Percentiles rank a stretch among this genome's conserved stretches.
phyloP scores from a whole-genome alignment of 768 basidiomycete species.

The Rhizopogon roseolus region DNA sequence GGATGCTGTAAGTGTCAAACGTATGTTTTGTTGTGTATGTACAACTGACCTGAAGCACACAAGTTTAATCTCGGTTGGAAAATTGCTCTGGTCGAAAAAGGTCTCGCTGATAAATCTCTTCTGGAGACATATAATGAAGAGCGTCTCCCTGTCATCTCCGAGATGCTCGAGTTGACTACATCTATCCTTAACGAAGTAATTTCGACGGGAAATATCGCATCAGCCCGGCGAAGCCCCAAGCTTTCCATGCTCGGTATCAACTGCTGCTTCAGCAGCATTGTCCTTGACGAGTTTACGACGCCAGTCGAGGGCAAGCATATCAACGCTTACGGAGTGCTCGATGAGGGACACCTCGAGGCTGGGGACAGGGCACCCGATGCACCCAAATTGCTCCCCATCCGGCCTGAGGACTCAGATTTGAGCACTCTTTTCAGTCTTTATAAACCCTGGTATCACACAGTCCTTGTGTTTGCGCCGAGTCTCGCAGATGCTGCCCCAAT shows the following conservation, averaged over 20 bases:
- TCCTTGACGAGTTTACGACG: constrained; percentile 29
- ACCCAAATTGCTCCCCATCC: constrained; percentile 20
- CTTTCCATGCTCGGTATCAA: constrained; percentile 28
- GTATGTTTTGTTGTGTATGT: too few species aligned
- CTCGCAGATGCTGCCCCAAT: constrained; percentile 7
- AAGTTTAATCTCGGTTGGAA: constrained; percentile 44
- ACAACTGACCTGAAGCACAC: too few species aligned
- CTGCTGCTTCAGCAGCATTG: constrained; percentile 30
- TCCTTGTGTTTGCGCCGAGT: constrained; percentile 21
- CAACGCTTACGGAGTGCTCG: constrained; percentile 10
- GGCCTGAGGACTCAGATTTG: constrained; percentile 7
- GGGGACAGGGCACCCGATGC: constrained; percentile 45
- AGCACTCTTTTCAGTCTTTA: constrained; percentile 22
- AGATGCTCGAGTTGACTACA: constrained; percentile 39
- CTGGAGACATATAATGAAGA: constrained; percentile 38
- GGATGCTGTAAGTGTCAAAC: constrained; percentile 27
- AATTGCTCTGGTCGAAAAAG: constrained; percentile 35
- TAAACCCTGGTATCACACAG: constrained; percentile 17
- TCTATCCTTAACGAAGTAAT: constrained; percentile 6
- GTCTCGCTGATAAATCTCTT: constrained; percentile 28
- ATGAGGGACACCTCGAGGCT: constrained; percentile 27
- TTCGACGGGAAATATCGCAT: background rate
- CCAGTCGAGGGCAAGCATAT: background rate
- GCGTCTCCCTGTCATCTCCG: constrained; percentile 40
- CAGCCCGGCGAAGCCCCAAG: background rate